Percentiles rank a stretch among this genome's conserved stretches.
phyloP scores from a whole-genome alignment of 768 basidiomycete genomes.

The Naganishia friedmannii region DNA sequence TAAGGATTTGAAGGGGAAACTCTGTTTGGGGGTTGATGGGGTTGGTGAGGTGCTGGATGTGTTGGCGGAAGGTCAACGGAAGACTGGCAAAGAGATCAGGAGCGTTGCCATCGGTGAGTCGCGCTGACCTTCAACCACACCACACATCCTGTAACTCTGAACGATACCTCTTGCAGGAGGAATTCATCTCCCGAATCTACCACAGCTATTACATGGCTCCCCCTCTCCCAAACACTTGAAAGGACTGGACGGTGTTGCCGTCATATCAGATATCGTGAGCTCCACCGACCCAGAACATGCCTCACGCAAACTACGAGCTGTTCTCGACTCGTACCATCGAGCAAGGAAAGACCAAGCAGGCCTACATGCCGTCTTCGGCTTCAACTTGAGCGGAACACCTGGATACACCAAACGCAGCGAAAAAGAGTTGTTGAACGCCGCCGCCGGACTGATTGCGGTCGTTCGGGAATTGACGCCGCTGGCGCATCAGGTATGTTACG shows the following conservation, averaged over 20 bases:
- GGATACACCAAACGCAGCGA: not conserved
- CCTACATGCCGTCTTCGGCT: conserved; percentile 16
- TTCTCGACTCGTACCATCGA: conserved; percentile 42
- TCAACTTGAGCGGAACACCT: not conserved
- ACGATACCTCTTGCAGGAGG: conserved; percentile 62
- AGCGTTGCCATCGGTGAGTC: conserved; percentile 67
- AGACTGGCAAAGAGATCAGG: not conserved
- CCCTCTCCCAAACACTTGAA: conserved; percentile 60
- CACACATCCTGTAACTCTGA: not conserved
- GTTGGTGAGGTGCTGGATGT: conserved; percentile 66
- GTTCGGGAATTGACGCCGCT: conserved; percentile 64
- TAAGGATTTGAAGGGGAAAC: conserved; percentile 63
- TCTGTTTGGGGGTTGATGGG: conserved; percentile 68
- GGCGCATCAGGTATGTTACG: conserved; percentile 65
- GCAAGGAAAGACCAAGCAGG: conserved; percentile 49
- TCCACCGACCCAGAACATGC: conserved; percentile 61
- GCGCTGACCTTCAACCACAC: no score
- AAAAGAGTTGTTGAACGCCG: conserved; percentile 48
- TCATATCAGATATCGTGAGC: conserved; percentile 80
- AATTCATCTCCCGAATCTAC: conserved; percentile 73
- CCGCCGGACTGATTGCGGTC: conserved; percentile 57
- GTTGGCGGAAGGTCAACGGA: conserved; percentile 48
- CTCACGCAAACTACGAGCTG: conserved; percentile 49
- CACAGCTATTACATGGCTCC: conserved; percentile 71
- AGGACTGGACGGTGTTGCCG: conserved; percentile 74